Percentiles rank a stretch among this genome's conserved stretches.
Evolutionary conservation across 495 filamentous ascomycete genomes (phyloP).

Genomic region (Hamigera avellanea): DNA sequence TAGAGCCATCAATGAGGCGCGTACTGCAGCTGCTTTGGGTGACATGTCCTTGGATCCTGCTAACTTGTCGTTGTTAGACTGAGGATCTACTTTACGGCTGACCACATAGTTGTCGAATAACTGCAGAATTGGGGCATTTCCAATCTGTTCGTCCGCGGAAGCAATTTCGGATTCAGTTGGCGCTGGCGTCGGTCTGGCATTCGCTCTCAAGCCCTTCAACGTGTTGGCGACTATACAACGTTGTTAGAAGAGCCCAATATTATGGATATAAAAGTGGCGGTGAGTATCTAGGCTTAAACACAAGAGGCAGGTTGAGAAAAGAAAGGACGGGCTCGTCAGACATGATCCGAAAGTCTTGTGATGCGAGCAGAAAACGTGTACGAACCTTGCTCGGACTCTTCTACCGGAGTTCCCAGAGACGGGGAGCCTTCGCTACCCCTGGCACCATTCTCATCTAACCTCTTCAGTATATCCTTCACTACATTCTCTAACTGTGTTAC

Average conservation of each 20-base stretch:
- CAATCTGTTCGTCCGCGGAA: slow-evolving; percentile 18
- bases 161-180: slow-evolving; percentile 9
- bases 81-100: slow-evolving; percentile 17
- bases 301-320: too few species aligned
- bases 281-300: too few species aligned
- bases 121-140: slow-evolving; percentile 28
- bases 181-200: slow-evolving; percentile 1
- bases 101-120: slow-evolving; percentile 31
- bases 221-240: too few species aligned
- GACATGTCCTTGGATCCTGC: slow-evolving; percentile 15
- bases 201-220: not conserved
- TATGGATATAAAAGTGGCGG: too few species aligned
- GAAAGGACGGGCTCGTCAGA: slow-evolving; percentile 7
- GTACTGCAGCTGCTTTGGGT: slow-evolving; percentile 16
- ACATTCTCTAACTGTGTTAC: slow-evolving; percentile 25
- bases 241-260: too few species aligned
- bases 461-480: slow-evolving; percentile 16
- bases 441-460: slow-evolving; percentile 11
- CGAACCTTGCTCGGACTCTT: not conserved
- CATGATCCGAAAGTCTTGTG: too few species aligned
- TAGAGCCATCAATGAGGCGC: slow-evolving; percentile 17
- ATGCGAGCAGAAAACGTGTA: not conserved
- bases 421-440: not conserved
- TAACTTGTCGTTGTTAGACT: slow-evolving; percentile 13
- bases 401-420: not conserved